phyloP scores from a whole-genome alignment of 2,329 filamentous ascomycete species.

The Fusarium globosum region DNA sequence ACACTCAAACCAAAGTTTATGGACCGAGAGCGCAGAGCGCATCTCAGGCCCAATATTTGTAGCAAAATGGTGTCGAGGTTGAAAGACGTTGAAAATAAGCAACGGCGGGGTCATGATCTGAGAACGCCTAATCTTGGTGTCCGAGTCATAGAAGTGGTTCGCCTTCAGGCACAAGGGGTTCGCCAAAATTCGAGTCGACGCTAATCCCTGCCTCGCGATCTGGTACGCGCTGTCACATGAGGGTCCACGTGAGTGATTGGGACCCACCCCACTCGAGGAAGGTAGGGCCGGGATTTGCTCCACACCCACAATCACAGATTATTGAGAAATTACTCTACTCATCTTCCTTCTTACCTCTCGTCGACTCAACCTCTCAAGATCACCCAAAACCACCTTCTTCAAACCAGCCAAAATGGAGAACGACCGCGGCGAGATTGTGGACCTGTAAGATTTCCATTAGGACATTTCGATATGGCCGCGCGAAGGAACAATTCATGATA shows the following conservation, averaged over 20 bases:
- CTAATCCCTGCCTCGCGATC: slow-evolving; percentile 34
- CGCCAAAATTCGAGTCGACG: slow-evolving; percentile 5
- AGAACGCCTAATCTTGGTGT: slow-evolving; percentile 24
- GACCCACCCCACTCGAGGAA: slow-evolving; percentile 42
- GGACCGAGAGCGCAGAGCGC: slow-evolving; percentile 60
- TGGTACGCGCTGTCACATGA: slow-evolving; percentile 50
- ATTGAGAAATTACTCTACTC: slow-evolving; percentile 29
- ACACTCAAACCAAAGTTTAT: slow-evolving; percentile 36
- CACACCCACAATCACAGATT: slow-evolving; percentile 43
- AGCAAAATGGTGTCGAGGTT: slow-evolving; percentile 46
- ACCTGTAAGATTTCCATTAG: slow-evolving; percentile 77
- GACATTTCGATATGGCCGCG: slow-evolving; percentile 14
- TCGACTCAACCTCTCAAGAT: slow-evolving; percentile 46
- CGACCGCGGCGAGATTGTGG: slow-evolving; percentile 99
- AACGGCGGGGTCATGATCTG: slow-evolving; percentile 27
- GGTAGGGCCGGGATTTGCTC: slow-evolving; percentile 22
- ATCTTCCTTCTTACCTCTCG: slow-evolving; percentile 43
- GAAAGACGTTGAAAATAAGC: slow-evolving; percentile 6
- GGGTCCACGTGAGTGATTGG: slow-evolving; percentile 1
- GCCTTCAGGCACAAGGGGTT: slow-evolving; percentile 18
- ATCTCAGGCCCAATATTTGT: slow-evolving; percentile 49
- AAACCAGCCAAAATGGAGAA: slow-evolving; percentile 89
- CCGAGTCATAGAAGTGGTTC: slow-evolving; percentile 23
- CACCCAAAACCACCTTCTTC: slow-evolving; percentile 44
- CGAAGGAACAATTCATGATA: slow-evolving; percentile 38